These are phyloP conservation scores for Blechomonas ayalai DNA, from an alignment of 208 protist genomes.

Conservation along the genomic window DNA sequence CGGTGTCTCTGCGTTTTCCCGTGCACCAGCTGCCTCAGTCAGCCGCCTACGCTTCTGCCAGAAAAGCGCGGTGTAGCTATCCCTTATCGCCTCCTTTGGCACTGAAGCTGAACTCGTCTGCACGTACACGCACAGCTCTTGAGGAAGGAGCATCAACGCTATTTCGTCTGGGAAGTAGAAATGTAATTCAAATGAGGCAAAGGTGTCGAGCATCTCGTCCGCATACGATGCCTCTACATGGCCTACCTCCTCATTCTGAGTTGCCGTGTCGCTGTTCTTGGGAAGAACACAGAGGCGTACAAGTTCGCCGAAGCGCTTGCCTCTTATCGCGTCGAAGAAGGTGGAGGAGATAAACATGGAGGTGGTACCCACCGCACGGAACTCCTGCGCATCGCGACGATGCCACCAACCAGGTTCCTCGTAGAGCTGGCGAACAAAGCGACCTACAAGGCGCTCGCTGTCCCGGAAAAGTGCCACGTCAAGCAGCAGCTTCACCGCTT, in stretches of 20 bases:
- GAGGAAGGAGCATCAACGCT: constrained; percentile 47
- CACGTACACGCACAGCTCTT: constrained; percentile 35
- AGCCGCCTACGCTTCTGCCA: constrained; percentile 54
- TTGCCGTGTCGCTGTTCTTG: not conserved
- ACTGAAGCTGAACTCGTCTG: constrained; percentile 7
- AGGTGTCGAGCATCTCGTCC: constrained; percentile 45
- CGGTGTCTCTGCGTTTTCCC: not conserved
- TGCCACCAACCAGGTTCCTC: constrained; percentile 69
- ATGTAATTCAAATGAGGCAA: constrained; percentile 61
- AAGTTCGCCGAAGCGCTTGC: constrained; percentile 40
- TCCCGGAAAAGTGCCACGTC: constrained; percentile 78
- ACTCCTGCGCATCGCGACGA: constrained; percentile 15
- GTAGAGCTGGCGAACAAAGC: constrained; percentile 56
- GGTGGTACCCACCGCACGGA: constrained; percentile 24
- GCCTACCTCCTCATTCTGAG: not conserved
- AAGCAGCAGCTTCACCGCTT: constrained; percentile 52
- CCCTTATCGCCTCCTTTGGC: constrained; percentile 8
- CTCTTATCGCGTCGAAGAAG: constrained; percentile 51
- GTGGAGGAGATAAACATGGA: constrained; percentile 30
- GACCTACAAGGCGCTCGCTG: constrained; percentile 52
- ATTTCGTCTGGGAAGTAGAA: constrained; percentile 55
- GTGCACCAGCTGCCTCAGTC: constrained; percentile 4
- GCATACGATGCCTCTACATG: not conserved
- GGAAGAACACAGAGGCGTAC: constrained; percentile 51
- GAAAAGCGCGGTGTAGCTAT: constrained; percentile 50